Conservation (phyloP, 1,139 yeast species). For the Diutina ranongensis region DNA sequence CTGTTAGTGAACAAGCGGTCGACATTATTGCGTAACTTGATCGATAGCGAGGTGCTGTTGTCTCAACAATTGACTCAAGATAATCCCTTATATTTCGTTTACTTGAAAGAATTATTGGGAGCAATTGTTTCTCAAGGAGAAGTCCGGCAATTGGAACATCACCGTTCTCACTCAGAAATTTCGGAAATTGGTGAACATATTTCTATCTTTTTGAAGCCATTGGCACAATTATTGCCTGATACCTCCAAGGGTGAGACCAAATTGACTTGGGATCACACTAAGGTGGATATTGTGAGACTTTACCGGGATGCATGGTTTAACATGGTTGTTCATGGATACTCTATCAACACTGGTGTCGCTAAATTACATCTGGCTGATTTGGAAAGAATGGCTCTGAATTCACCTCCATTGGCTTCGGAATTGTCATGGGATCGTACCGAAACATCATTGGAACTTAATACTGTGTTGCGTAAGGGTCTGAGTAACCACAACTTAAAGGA, state of each 20-base stretch:
- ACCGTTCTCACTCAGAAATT: slow-evolving; percentile 70
- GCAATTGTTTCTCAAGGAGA: slow-evolving; percentile 74
- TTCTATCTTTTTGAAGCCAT: slow-evolving; percentile 54
- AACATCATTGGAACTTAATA: slow-evolving; percentile 83
- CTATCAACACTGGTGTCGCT: slow-evolving; percentile 46
- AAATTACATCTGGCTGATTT: slow-evolving; percentile 36
- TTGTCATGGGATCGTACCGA: slow-evolving; percentile 79
- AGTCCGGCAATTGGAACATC: slow-evolving; percentile 68
- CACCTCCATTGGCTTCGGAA: slow-evolving; percentile 92
- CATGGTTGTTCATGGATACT: slow-evolving; percentile 84
- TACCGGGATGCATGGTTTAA: slow-evolving; percentile 94
- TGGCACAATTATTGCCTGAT: slow-evolving; percentile 64
- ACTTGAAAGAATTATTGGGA: slow-evolving; percentile 54
- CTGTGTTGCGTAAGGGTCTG: slow-evolving; percentile 83
- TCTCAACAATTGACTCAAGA: slow-evolving; percentile 33
- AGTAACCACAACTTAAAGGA: slow-evolving; percentile 72
- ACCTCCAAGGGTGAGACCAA: slow-evolving; percentile 29
- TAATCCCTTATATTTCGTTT: slow-evolving; percentile 41
- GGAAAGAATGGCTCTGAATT: slow-evolving; percentile 65
- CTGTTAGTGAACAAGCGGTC: slow-evolving; percentile 24
- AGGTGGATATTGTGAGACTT: slow-evolving; percentile 31
- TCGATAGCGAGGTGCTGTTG: slow-evolving; percentile 39
- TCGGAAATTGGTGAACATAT: slow-evolving; percentile 70
- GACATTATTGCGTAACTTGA: slow-evolving; percentile 23
- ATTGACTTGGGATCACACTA: slow-evolving; percentile 28